Base-by-base conservation (phyloP, 176 grass and related monocot genomes). In the Avena atlantica region DNA sequence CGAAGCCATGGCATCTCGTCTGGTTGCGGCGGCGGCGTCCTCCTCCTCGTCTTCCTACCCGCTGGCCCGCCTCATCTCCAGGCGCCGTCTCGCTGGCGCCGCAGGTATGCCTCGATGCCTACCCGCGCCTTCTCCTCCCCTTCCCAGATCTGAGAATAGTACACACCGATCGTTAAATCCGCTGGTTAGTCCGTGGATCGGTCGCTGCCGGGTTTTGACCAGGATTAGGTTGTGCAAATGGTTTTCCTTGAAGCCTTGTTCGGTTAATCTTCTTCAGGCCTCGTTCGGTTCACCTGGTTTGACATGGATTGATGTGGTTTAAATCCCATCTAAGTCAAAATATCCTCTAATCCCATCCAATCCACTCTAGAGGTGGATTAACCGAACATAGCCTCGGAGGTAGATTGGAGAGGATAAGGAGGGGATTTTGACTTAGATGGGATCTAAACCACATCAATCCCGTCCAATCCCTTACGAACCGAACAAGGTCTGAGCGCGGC, bases 21-120 rank as follows among this genome's bases (percentile, higher is more conserved):
- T 91, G 49, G 75, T 87, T 57, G 89, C 85, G 85, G 89, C 85
- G 85, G 82, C 87, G 63, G 83, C 88, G 61, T 55, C 84, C 11
- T 17, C 48, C n/a, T 61, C 88, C 24, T 73, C 83, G 49, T 77
- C 87, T 8, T 63, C 89, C 31, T 53, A 74, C 64, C 64, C 84
- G 12, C 64, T 90, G 34, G 84, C 65, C 31, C 80, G 89, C 74
- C 64, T 90, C 31, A 56, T 91, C 85, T 84, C 85, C 9, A 60
- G 85, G 59, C 89, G 89, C 49, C 47, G 85, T 24, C 81, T 91
- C 37, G 89, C 89, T 9, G 89, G 89, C 1, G 84, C 84, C 13
- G 45, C 45, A 48, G 90, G 90, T 91, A 88, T 53, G 61, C 2
- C 9, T 53, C 24, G 47, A 51, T 31, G 14, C 49, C 24, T 31